Conservation (phyloP, 345 rosid genomes). For the Raphanus raphanistrum region DNA sequence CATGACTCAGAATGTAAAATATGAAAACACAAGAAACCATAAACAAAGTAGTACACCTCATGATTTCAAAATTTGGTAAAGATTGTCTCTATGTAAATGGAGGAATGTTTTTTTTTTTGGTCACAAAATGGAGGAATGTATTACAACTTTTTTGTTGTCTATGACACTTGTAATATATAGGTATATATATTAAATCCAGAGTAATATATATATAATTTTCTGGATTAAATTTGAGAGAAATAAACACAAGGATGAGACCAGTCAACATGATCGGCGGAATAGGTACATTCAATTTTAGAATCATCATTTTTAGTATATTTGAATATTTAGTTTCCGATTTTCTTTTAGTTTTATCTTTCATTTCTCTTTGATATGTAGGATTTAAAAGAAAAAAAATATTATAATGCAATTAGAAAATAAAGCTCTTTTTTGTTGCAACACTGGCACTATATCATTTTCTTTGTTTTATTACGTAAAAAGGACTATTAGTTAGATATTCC, state of each 20-base stretch:
- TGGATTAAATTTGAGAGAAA: background rate
- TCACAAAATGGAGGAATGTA: background rate
- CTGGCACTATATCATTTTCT: background rate
- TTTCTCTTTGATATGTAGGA: background rate
- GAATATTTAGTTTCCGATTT: background rate
- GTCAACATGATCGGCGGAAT: slow-evolving; percentile 10
- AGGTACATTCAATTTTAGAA: background rate
- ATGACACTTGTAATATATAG: background rate
- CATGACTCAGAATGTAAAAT: slow-evolving; percentile 7
- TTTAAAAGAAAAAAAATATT: background rate
- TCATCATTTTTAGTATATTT: background rate
- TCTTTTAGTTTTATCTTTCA: background rate
- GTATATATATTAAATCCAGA: background rate
- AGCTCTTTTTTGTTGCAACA: background rate
- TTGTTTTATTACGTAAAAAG: background rate
- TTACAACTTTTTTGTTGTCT: background rate
- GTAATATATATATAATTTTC: background rate
- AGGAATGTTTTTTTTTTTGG: no score
- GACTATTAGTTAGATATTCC: background rate
- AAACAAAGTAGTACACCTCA: slow-evolving; percentile 10
- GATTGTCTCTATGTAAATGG: background rate
- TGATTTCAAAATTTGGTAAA: background rate
- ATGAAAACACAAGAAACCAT: slow-evolving; percentile 11
- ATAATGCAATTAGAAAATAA: background rate
- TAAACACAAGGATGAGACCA: background rate